Percentiles rank a stretch among this genome's conserved stretches.
These are phyloP conservation scores for Raffaelea albimanens DNA, from an alignment of 2,329 filamentous ascomycete species.

Conservation along the genomic window DNA sequence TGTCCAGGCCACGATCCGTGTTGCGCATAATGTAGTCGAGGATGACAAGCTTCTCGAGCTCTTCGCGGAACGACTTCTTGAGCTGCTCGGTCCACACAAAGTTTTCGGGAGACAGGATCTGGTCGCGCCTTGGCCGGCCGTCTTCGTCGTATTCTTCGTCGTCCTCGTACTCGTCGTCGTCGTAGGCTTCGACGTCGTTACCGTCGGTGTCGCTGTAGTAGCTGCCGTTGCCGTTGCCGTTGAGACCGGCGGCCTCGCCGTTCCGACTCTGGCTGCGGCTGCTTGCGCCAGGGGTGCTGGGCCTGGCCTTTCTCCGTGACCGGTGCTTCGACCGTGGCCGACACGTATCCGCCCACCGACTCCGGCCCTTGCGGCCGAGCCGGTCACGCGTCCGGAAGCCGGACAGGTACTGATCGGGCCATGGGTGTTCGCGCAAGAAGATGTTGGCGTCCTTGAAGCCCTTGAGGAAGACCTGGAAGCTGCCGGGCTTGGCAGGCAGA, in stretches of 20 bases:
- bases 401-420: conserved; percentile 79
- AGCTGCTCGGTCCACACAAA: conserved; percentile 83
- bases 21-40: conserved; percentile 99
- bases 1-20: conserved; percentile 90
- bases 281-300: not conserved
- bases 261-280: not conserved
- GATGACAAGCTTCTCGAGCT: conserved; percentile 94
- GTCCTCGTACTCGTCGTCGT: conserved; percentile 16
- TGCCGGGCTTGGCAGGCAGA: conserved; percentile 82
- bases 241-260: not conserved
- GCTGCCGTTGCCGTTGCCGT: not conserved
- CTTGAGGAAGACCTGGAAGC: conserved; percentile 95
- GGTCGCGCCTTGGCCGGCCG: conserved; percentile 19
- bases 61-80: conserved; percentile 87
- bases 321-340: conserved; percentile 47
- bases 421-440: conserved; percentile 89
- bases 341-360: conserved; percentile 74
- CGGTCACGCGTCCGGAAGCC: conserved; percentile 59
- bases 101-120: conserved; percentile 34
- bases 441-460: conserved; percentile 96
- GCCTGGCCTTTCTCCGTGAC: conserved; percentile 18
- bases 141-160: conserved; percentile 15
- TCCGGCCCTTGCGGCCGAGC: conserved; percentile 36
- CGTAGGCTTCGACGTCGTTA: conserved; percentile 13
- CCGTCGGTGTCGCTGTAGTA: not conserved